Percentiles rank a stretch among this genome's conserved stretches.
phyloP scores from a whole-genome alignment of 257 asterid species.

The Solanum chilense region DNA sequence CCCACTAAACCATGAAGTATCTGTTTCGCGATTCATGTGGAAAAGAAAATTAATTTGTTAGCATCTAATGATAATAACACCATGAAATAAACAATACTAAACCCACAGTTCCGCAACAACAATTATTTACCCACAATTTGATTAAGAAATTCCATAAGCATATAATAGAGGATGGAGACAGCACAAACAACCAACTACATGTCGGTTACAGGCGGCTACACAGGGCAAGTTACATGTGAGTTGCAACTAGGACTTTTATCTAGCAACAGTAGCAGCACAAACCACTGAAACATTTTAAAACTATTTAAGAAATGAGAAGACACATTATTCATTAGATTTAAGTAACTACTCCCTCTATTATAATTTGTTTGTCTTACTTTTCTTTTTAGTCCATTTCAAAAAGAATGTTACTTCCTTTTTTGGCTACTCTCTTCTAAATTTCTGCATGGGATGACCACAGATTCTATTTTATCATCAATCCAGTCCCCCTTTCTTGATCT shows the following conservation, averaged over 20 bases:
- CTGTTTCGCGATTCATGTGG: constrained; percentile 9
- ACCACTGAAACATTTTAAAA: neutral
- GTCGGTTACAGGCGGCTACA: neutral
- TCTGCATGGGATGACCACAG: neutral
- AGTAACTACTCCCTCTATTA: neutral
- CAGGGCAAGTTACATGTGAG: neutral
- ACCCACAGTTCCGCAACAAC: neutral
- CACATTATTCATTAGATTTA: neutral
- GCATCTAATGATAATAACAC: neutral
- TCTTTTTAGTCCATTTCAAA: neutral
- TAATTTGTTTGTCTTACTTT: neutral
- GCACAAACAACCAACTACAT: neutral
- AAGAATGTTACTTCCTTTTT: neutral
- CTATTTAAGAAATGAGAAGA: neutral
- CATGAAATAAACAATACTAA: neutral
- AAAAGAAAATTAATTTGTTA: neutral
- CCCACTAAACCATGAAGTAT: constrained; percentile 39
- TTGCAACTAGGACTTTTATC: neutral
- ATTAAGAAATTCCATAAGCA: neutral
- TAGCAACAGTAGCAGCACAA: neutral
- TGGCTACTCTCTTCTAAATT: neutral
- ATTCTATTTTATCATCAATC: neutral
- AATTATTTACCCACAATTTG: neutral
- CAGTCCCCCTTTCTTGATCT: neutral
- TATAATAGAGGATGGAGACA: neutral